A percentile compares a stretch with the other conserved stretches of the same genome.
These are phyloP conservation scores for Mycena galopus DNA, from an alignment of 768 basidiomycete species.

Conservation along the genomic window DNA sequence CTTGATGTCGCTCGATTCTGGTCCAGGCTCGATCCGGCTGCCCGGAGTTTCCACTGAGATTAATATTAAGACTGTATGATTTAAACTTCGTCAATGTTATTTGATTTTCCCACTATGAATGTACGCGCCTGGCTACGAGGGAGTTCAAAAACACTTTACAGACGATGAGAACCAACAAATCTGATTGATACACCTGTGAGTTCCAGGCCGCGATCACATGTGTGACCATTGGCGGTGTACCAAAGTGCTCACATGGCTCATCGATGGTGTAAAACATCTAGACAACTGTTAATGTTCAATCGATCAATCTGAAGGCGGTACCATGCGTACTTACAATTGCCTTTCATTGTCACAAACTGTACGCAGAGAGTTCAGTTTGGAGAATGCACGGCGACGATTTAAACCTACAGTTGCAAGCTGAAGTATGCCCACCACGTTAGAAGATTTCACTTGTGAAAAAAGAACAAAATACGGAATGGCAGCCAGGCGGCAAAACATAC, in stretches of 20 bases:
- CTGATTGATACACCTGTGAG: not conserved
- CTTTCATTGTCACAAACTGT: not conserved
- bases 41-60: no score
- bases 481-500: not conserved
- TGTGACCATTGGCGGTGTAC: no score
- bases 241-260: not conserved
- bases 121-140: not conserved
- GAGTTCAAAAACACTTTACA: slow-evolving; percentile 11
- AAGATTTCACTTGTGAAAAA: not conserved
- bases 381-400: not conserved
- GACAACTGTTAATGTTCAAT: not conserved
- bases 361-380: not conserved
- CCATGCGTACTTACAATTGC: not conserved
- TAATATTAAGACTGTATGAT: no score
- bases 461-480: not conserved
- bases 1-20: no score
- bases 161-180: not conserved
- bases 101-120: no score
- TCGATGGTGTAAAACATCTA: not conserved
- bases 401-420: not conserved
- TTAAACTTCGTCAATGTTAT: no score
- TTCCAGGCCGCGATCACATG: no score
- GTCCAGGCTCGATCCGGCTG: no score
- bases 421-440: not conserved
- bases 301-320: not conserved